Conservation (phyloP, 768 basidiomycete genomes). For the Phaeotremella skinneri region DNA sequence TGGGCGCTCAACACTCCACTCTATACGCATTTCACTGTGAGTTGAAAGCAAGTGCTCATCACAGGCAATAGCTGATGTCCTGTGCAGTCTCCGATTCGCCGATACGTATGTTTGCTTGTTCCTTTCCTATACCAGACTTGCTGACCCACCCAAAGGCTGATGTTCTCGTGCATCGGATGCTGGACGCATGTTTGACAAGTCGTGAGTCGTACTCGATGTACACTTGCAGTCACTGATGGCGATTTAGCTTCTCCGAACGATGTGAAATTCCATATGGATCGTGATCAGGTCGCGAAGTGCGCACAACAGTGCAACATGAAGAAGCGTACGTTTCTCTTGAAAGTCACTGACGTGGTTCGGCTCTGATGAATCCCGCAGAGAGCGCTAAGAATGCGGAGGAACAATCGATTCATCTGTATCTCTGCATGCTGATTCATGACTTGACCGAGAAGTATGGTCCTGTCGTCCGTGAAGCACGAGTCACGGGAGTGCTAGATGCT, state of each 20-base stretch:
- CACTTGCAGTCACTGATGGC: not conserved
- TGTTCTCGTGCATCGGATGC: constrained; percentile 90
- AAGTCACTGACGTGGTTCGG: not conserved
- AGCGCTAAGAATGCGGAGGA: constrained; percentile 90
- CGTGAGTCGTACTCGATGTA: constrained; percentile 24
- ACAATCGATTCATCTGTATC: constrained; percentile 90
- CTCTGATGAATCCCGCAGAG: constrained; percentile 54
- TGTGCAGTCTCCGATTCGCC: constrained; percentile 63
- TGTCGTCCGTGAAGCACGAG: constrained; percentile 89
- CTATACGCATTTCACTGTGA: constrained; percentile 62
- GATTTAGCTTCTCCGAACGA: constrained; percentile 56
- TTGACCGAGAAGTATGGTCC: constrained; percentile 93
- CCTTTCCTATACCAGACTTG: not conserved
- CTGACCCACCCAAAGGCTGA: constrained; percentile 64
- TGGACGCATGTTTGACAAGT: constrained; percentile 71
- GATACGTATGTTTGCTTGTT: constrained; percentile 25
- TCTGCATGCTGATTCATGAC: constrained; percentile 90
- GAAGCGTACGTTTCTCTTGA: constrained; percentile 36
- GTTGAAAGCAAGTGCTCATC: constrained; percentile 45
- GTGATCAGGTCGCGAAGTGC: constrained; percentile 94
- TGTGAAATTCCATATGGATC: constrained; percentile 91
- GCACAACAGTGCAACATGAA: constrained; percentile 98
- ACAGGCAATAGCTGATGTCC: constrained; percentile 59
- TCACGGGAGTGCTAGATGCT: constrained; percentile 92
- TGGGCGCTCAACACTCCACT: constrained; percentile 85